These are phyloP conservation scores for Colletotrichum incanum DNA, from an alignment of 2,329 filamentous ascomycete genomes.

Conservation along the genomic window DNA sequence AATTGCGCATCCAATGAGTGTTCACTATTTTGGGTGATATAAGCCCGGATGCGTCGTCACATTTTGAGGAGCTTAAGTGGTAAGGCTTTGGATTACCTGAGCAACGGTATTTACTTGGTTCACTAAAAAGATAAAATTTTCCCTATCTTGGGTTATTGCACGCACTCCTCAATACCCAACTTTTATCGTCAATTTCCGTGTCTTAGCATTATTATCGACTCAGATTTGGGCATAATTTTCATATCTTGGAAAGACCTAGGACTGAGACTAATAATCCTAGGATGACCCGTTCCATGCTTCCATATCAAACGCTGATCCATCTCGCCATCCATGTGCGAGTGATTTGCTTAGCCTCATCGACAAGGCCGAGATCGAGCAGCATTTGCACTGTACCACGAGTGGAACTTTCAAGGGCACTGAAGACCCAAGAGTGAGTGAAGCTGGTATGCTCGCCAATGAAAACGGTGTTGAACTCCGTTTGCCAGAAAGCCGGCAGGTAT, in stretches of 20 bases:
- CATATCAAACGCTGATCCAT: conserved; percentile 58
- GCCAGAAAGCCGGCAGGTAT: conserved; percentile 73
- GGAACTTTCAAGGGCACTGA: conserved; percentile 67
- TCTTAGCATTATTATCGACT: not conserved
- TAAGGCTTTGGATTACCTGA: not conserved
- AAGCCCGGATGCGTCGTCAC: not conserved
- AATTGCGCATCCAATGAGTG: too few species aligned
- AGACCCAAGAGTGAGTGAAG: conserved; percentile 72
- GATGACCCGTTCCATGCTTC: not conserved
- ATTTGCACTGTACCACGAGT: conserved; percentile 70
- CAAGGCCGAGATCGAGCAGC: conserved; percentile 68
- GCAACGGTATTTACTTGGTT: too few species aligned
- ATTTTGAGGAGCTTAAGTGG: not conserved
- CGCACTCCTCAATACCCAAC: fast-evolving
- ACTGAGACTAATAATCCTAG: too few species aligned
- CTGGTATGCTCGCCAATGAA: conserved; percentile 56
- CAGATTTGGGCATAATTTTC: not conserved
- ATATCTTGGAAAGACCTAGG: not conserved
- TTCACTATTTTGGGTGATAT: not conserved
- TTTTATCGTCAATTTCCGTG: not conserved
- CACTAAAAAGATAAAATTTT: too few species aligned
- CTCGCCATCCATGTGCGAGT: conserved; percentile 73
- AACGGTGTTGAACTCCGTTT: conserved; percentile 66
- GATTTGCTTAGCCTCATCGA: conserved; percentile 73
- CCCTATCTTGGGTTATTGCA: too few species aligned